A percentile compares a stretch with the other conserved stretches of the same genome.
Conservation (phyloP, 345 rosid genomes). For the Zanthoxylum bungeanum region DNA sequence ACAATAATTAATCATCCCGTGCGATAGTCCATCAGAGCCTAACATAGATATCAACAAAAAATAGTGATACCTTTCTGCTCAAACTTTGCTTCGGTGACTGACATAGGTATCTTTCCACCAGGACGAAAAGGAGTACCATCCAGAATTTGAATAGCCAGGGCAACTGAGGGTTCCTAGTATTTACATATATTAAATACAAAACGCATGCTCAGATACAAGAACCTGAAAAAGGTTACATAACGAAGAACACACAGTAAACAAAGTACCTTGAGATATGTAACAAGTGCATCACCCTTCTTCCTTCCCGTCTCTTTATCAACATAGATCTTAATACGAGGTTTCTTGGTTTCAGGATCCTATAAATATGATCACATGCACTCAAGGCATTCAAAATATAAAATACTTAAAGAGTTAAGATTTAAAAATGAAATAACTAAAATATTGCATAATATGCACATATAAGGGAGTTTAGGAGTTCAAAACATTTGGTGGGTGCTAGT, state of each 20-base stretch:
- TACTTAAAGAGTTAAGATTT: background rate
- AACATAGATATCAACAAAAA: background rate
- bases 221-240: conserved; percentile 10
- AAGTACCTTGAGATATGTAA: conserved; percentile 87
- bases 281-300: conserved; percentile 92
- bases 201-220: background rate
- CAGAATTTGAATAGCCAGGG: conserved; percentile 80
- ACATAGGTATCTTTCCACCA: conserved; percentile 70
- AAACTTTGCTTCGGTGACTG: conserved; percentile 80
- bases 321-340: conserved; percentile 92
- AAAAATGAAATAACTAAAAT: background rate
- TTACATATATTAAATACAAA: conserved; percentile 3
- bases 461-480: background rate
- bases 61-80: conserved; percentile 78
- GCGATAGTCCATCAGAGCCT: background rate
- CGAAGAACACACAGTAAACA: conserved; percentile 5
- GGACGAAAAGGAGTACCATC: conserved; percentile 93
- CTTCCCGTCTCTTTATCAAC: conserved; percentile 80
- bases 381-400: conserved; percentile 16
- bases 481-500: background rate
- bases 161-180: conserved; percentile 92
- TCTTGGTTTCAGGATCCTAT: conserved; percentile 86
- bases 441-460: background rate
- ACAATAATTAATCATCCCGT: background rate
- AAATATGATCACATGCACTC: conserved; percentile 4